Conservation (phyloP, 768 basidiomycete genomes). For the Lentinula aciculospora region DNA sequence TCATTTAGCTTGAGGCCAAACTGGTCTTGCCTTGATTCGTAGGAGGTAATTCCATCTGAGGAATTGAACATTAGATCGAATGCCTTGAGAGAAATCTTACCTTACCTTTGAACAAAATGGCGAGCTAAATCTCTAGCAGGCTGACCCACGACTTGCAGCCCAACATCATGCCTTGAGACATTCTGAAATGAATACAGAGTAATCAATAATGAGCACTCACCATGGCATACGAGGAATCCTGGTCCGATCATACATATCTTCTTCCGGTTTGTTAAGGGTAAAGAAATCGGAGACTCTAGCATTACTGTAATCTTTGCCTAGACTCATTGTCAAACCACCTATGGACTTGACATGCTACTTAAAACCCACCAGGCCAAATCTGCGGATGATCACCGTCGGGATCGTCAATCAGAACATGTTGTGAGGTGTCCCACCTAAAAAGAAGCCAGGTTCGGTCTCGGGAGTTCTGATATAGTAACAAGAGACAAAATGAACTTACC, state of each 20-base stretch:
- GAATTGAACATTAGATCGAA: not conserved
- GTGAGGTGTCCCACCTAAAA: constrained; percentile 89
- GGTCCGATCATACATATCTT: constrained; percentile 91
- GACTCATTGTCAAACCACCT: not conserved
- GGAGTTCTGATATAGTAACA: not conserved
- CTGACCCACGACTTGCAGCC: constrained; percentile 92
- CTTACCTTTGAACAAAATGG: constrained; percentile 88
- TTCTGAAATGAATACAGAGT: not conserved
- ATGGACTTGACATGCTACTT: not conserved
- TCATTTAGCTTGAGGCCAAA: not conserved
- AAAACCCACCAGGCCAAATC: constrained; percentile 81
- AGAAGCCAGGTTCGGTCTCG: constrained; percentile 7
- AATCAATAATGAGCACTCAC: constrained; percentile 35
- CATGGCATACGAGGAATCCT: constrained; percentile 96
- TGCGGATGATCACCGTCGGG: constrained; percentile 53
- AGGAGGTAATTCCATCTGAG: constrained; percentile 90
- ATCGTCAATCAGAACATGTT: constrained; percentile 88
- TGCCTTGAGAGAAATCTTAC: not conserved
- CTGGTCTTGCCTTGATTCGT: constrained; percentile 70
- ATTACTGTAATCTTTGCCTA: constrained; percentile 95
- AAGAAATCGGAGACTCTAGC: constrained; percentile 84
- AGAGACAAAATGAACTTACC: constrained; percentile 30
- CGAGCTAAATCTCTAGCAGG: constrained; percentile 92
- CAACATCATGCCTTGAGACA: constrained; percentile 84
- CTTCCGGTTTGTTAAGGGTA: constrained; percentile 80